Percentiles rank a stretch among this genome's conserved stretches.
These are phyloP conservation scores for Aspergillus steynii DNA, from an alignment of 495 filamentous ascomycete species.

Conservation along the genomic window DNA sequence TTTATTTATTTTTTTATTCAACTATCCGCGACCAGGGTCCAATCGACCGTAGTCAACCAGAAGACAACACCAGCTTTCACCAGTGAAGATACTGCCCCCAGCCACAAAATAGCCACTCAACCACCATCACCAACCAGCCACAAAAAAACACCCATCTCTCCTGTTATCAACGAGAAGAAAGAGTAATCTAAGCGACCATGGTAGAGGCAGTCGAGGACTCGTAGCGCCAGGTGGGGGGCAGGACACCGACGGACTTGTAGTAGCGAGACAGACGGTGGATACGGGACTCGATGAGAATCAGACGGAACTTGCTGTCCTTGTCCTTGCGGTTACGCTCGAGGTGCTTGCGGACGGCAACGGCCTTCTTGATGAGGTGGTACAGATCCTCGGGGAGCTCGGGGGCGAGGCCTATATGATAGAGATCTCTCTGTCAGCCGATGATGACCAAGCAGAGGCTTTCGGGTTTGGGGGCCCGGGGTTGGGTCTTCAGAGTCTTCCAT, in stretches of 20 bases:
- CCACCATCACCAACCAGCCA: slow-evolving; percentile 1
- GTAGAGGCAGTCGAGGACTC: slow-evolving; percentile 64
- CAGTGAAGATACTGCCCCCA: background rate
- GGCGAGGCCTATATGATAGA: slow-evolving; percentile 74
- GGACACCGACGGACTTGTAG: slow-evolving; percentile 98
- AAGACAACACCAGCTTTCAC: background rate
- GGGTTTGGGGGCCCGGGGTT: slow-evolving; percentile 3
- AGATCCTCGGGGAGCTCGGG: slow-evolving; percentile 98
- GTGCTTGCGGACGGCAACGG: slow-evolving; percentile 99
- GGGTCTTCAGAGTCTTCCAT: background rate
- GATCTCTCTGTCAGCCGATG: slow-evolving; percentile 91
- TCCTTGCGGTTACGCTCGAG: slow-evolving; percentile 99
- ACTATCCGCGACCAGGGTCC: slow-evolving; percentile 1
- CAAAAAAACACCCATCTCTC: slow-evolving; percentile 11
- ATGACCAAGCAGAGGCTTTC: slow-evolving; percentile 92
- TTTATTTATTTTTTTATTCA: background rate
- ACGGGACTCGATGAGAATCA: slow-evolving; percentile 99
- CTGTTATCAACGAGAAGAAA: background rate
- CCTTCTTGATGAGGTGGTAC: slow-evolving; percentile 99
- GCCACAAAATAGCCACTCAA: slow-evolving; percentile 7
- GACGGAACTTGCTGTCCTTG: slow-evolving; percentile 99
- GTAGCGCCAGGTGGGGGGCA: slow-evolving; percentile 98
- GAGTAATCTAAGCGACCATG: slow-evolving; percentile 50
- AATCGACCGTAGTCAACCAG: background rate
- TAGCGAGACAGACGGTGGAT: slow-evolving; percentile 97